A percentile compares a stretch with the other conserved stretches of the same genome.
phyloP scores from a whole-genome alignment of 2,329 filamentous ascomycete genomes.

The Calonectria henricotiae region DNA sequence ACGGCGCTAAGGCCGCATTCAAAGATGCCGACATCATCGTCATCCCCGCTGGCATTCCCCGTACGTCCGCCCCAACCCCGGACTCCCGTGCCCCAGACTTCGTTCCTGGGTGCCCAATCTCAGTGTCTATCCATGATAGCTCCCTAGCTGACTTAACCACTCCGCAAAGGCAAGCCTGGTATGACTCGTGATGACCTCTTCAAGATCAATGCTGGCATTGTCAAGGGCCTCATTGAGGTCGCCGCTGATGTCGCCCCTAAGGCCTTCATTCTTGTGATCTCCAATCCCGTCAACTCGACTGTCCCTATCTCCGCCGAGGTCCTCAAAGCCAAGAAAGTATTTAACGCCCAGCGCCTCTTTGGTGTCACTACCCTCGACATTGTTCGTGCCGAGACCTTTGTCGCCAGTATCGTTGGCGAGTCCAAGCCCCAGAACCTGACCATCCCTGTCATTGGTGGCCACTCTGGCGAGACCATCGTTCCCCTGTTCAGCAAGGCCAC shows the following conservation, averaged over 20 bases:
- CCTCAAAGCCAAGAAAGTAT: conserved; percentile 92
- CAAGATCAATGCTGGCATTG: conserved; percentile 99
- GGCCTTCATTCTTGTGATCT: conserved; percentile 96
- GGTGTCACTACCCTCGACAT: conserved; percentile 99
- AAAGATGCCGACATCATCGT: conserved; percentile 96
- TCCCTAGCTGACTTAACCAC: conserved; percentile 44
- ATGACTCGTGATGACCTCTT: conserved; percentile 99
- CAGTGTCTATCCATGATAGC: conserved; percentile 40
- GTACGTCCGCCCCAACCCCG: conserved; percentile 70
- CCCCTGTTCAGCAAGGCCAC: conserved; percentile 95
- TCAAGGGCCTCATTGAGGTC: conserved; percentile 92
- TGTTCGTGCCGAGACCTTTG: conserved; percentile 97
- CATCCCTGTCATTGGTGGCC: conserved; percentile 95
- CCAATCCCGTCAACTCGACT: conserved; percentile 99
- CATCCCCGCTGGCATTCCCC: conserved; percentile 97
- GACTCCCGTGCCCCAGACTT: conserved; percentile 43
- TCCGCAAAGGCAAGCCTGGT: conserved; percentile 88
- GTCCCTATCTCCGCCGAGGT: conserved; percentile 98
- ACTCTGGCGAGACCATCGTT: conserved; percentile 98
- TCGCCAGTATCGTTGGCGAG: conserved; percentile 87
- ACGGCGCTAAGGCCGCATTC: conserved; percentile 89
- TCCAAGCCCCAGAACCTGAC: conserved; percentile 86
- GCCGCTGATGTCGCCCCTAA: conserved; percentile 92
- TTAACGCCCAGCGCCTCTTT: conserved; percentile 96
- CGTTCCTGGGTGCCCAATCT: conserved; percentile 44